A percentile compares a stretch with the other conserved stretches of the same genome.
phyloP scores from a whole-genome alignment of 1,284 basidiomycete genomes.

The Macrocybe sp. region DNA sequence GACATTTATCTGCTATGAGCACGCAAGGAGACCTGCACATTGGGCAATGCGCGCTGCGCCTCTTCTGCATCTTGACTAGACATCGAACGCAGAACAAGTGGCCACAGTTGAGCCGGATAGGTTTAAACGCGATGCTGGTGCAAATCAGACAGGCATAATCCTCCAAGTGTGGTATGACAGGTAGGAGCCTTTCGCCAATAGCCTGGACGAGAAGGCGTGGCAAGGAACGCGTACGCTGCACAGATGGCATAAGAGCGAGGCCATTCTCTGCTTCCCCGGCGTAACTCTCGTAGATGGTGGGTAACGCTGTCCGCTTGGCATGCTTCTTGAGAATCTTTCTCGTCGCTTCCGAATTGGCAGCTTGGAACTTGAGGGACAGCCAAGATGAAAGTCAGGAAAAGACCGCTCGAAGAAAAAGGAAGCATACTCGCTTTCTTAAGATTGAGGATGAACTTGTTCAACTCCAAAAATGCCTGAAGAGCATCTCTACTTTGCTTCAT shows the following conservation, averaged over 20 bases:
- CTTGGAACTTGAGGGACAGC: slow-evolving; percentile 55
- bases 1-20: slow-evolving; percentile 69
- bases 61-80: slow-evolving; percentile 92
- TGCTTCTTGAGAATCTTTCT: slow-evolving; percentile 95
- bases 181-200: slow-evolving; percentile 80
- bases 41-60: slow-evolving; percentile 78
- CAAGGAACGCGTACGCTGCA: slow-evolving; percentile 38
- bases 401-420: neutral
- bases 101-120: slow-evolving; percentile 78
- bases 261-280: too few relatives aligned
- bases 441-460: slow-evolving; percentile 82
- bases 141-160: slow-evolving; percentile 78
- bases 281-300: slow-evolving; percentile 23
- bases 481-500: slow-evolving; percentile 61
- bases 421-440: slow-evolving; percentile 65
- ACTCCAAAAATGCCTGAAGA: slow-evolving; percentile 73
- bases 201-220: slow-evolving; percentile 83
- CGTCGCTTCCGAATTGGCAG: slow-evolving; percentile 85
- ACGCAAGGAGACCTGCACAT: slow-evolving; percentile 82
- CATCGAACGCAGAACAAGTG: slow-evolving; percentile 94
- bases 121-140: slow-evolving; percentile 83
- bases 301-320: slow-evolving; percentile 78
- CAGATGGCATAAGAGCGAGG: slow-evolving; percentile 1
- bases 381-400: neutral
- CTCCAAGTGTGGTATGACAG: slow-evolving; percentile 81